Conservation (phyloP, 2,329 filamentous ascomycete species). For the Colletotrichum siamense region DNA sequence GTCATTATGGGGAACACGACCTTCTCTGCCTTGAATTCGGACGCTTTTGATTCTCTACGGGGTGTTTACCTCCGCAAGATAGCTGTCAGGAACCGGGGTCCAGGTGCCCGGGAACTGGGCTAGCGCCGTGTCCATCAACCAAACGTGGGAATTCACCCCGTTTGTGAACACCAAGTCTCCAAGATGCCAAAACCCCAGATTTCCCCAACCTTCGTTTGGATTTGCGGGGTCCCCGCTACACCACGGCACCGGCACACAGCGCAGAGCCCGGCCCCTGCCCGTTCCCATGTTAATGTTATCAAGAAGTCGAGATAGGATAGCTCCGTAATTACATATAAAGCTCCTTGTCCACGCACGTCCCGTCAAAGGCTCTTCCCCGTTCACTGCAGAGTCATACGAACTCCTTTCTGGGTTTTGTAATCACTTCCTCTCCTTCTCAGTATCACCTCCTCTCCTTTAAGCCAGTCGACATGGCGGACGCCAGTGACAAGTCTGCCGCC, state of each 20-base stretch:
- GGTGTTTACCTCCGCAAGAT: background rate
- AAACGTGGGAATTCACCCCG: background rate
- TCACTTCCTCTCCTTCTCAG: background rate
- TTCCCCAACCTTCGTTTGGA: background rate
- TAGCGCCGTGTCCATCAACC: background rate
- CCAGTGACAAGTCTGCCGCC: background rate
- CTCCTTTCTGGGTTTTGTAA: background rate
- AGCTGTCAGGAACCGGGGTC: background rate
- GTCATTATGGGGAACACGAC: background rate
- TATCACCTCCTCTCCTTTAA: background rate
- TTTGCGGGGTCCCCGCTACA: background rate
- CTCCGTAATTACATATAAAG: background rate
- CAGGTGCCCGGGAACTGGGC: background rate
- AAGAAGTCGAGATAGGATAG: background rate
- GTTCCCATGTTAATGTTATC: background rate
- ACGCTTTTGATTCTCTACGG: rapidly evolving
- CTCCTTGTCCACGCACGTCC: background rate
- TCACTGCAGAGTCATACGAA: background rate
- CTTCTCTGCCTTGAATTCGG: background rate
- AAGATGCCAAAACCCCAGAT: background rate
- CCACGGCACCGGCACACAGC: background rate
- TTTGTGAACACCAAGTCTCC: background rate
- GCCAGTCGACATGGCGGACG: background rate
- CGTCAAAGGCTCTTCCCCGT: background rate
- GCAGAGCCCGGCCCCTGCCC: background rate